Evolutionary conservation across 257 asterid genomes (phyloP), one percentile per base, ranked within the genome.

Genomic region (Solanum ahanhuiri): DNA sequence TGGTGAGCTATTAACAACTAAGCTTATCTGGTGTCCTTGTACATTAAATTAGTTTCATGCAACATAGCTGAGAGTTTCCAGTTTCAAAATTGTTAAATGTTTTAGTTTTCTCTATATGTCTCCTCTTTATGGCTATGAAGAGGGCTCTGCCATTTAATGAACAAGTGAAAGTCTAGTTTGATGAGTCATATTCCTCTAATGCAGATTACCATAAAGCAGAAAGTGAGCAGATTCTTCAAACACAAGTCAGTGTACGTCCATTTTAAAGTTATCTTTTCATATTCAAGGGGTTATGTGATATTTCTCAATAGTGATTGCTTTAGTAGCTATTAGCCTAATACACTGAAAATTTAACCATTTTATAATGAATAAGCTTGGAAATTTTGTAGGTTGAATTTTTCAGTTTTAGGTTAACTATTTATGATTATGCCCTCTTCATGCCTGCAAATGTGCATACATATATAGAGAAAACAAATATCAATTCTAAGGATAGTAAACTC

Each of bases 141-240:
- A 87, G 71, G 84, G 76, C 89, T 71, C 18, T 87, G 86, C 85
- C 93, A 69, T 43, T 87, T 31, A 79, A 31, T 83, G 95, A 92
- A 84, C 94, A 88, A 54, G 94, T 93, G 15, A 93, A 90, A 58
- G 90, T 94, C 86, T 94, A 92, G 72, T 90, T 95, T 7, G 93
- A 90, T 75, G 94, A 93, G 54, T 92, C 95, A 45, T 92, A 94
- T 73, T 33, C 79, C 25, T 91, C 91, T 54, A 93, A 89, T 86
- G 90, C 60, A 30, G 93, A 92, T 33, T 91, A 88, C 48, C 88
- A 30, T 64, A 18, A 43, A 37, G 86, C 73, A 28, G 86, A 67
- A 85, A 41, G 17, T 48, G 72, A 88, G 64, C 88, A 87, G 84
- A 41, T 41, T 41, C 48, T 10, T 41, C 12, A 41, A 30, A 87